phyloP scores from a whole-genome alignment of 1,284 basidiomycete genomes.

The Puccinia horiana region DNA sequence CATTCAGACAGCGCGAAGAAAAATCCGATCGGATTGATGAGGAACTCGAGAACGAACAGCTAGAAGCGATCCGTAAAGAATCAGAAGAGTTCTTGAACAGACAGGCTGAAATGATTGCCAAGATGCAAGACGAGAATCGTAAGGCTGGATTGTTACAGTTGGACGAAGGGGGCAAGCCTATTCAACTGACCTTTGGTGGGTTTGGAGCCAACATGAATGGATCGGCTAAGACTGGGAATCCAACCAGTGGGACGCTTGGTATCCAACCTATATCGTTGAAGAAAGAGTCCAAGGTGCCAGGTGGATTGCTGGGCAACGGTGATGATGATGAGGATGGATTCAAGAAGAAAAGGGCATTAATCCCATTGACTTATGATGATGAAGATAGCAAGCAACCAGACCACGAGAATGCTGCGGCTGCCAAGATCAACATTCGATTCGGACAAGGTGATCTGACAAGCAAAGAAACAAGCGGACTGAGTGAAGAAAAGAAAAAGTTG shows the following conservation, averaged over 20 bases:
- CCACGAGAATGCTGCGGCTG: constrained; percentile 5
- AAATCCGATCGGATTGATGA: constrained; percentile 56
- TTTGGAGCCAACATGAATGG: constrained; percentile 5
- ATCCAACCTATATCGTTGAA: constrained; percentile 52
- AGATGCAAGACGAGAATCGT: constrained; percentile 48
- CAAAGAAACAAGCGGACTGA: constrained; percentile 40
- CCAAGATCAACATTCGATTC: constrained; percentile 42
- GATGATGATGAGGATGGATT: constrained; percentile 55
- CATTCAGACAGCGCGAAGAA: constrained; percentile 54
- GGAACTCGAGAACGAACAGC: constrained; percentile 54
- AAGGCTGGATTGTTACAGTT: constrained; percentile 49
- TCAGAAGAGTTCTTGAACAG: constrained; percentile 56
- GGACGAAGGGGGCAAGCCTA: constrained; percentile 50
- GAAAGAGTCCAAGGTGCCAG: constrained; percentile 41
- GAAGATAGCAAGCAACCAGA: constrained; percentile 53
- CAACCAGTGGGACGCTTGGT: constrained; percentile 46
- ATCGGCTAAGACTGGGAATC: constrained; percentile 8
- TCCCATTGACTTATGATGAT: constrained; percentile 57
- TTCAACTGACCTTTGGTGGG: constrained; percentile 49
- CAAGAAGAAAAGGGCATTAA: constrained; percentile 55
- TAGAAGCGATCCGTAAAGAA: constrained; percentile 54
- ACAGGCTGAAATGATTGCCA: constrained; percentile 55
- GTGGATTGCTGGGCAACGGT: constrained; percentile 52
- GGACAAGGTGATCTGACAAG: constrained; percentile 8
- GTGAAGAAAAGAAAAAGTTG: constrained; percentile 51